A percentile compares a stretch with the other conserved stretches of the same genome.
Evolutionary conservation across 1,284 basidiomycete genomes (phyloP).

Genomic region (Chalciporus sp.): DNA sequence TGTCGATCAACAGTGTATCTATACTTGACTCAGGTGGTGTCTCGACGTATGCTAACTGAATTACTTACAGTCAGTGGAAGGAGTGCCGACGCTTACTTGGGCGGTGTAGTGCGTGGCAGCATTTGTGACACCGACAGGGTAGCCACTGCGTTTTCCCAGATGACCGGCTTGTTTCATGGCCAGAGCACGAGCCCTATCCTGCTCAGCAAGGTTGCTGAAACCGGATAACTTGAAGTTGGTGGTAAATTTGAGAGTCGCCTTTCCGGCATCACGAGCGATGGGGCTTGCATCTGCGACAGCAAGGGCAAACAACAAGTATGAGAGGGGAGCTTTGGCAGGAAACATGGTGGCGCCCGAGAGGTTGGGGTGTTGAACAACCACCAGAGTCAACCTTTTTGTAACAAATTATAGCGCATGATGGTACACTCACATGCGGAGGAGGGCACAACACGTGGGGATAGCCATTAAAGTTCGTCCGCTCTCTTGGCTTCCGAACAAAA

Average conservation of each 20-base stretch:
- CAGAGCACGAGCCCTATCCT: conserved; percentile 18
- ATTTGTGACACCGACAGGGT: conserved; percentile 10
- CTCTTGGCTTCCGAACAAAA: too few relatives aligned
- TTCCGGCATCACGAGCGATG: conserved; percentile 9
- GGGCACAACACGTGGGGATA: too few relatives aligned
- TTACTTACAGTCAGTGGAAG: conserved; percentile 43
- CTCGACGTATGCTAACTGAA: background rate
- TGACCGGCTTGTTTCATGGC: conserved; percentile 5
- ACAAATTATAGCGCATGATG: background rate
- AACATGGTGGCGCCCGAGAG: background rate
- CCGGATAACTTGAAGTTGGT: conserved; percentile 16
- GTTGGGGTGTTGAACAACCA: background rate
- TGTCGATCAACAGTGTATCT: conserved; percentile 32
- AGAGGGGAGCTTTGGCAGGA: background rate
- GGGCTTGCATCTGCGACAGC: conserved; percentile 4
- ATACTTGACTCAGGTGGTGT: background rate
- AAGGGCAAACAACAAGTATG: background rate
- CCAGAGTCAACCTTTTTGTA: background rate
- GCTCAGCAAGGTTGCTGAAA: conserved; percentile 15
- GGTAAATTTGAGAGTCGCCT: conserved; percentile 15
- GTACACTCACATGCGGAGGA: too few relatives aligned
- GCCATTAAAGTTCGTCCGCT: too few relatives aligned
- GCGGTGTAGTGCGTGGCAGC: conserved; percentile 37
- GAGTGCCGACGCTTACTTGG: conserved; percentile 45
- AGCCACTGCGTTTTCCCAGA: conserved; percentile 2